phyloP scores from a whole-genome alignment of 2,329 filamentous ascomycete species.

The Trichoderma sp. region DNA sequence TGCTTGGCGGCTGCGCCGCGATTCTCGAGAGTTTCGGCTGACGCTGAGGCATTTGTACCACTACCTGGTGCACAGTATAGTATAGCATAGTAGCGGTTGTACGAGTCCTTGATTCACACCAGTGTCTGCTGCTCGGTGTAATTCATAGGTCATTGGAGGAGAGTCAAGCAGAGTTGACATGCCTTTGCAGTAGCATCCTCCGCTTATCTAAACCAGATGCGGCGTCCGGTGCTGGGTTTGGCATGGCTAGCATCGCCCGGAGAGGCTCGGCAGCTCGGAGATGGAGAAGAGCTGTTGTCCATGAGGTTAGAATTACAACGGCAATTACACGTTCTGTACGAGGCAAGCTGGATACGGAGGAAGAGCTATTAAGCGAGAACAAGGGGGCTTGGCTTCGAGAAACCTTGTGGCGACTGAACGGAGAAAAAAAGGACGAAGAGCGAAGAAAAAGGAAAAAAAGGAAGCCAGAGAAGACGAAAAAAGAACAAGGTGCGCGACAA shows the following conservation, averaged over 20 bases:
- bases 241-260: not conserved
- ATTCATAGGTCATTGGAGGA: not conserved
- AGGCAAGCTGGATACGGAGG: not conserved
- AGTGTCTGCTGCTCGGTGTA: not conserved
- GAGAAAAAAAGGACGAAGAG: not conserved
- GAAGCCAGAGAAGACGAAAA: not conserved
- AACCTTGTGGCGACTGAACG: not conserved
- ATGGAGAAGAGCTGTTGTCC: not conserved
- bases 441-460: not conserved
- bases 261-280: conserved; percentile 1
- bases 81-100: too few relatives aligned
- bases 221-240: not conserved
- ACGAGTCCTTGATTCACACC: not conserved
- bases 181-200: not conserved
- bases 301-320: not conserved
- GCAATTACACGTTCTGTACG: not conserved
- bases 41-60: not conserved
- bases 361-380: not conserved
- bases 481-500: not conserved
- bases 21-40: not conserved
- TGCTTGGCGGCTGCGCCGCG: conserved; percentile 2
- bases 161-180: not conserved
- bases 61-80: not conserved
- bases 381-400: not conserved
- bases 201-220: not conserved